Evolutionary conservation across 208 protist genomes (phyloP).

Genomic region (Trypanosoma brucei): DNA sequence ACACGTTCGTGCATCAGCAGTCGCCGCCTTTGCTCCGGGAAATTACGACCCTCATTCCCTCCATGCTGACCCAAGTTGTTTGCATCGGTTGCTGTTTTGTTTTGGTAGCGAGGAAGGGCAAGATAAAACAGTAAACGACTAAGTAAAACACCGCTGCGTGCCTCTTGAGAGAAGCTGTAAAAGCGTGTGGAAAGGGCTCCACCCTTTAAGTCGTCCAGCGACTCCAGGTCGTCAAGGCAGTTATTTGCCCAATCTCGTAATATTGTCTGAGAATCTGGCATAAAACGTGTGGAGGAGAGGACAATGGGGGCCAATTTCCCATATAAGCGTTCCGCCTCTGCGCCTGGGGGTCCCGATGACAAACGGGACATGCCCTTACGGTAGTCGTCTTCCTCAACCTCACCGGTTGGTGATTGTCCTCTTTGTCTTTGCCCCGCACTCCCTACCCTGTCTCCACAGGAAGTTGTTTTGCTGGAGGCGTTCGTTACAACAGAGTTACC

Average conservation of each 20-base stretch:
- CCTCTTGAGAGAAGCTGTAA: constrained; percentile 72
- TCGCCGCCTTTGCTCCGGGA: constrained; percentile 49
- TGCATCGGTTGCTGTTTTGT: constrained; percentile 25
- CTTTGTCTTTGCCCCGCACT: neutral
- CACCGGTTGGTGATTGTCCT: neutral
- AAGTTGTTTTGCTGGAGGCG: neutral
- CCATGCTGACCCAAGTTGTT: neutral
- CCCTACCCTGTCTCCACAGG: neutral
- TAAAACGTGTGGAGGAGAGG: constrained; percentile 46
- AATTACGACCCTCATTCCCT: constrained; percentile 15
- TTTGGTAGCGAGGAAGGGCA: constrained; percentile 76
- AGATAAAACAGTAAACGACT: constrained; percentile 87
- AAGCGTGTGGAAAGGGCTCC: constrained; percentile 66
- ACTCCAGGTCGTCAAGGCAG: constrained; percentile 79
- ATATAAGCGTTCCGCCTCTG: constrained; percentile 76
- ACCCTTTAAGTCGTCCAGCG: constrained; percentile 76
- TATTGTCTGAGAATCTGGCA: constrained; percentile 78
- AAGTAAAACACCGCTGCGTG: constrained; percentile 70
- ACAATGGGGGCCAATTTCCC: constrained; percentile 78
- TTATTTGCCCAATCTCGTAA: constrained; percentile 84
- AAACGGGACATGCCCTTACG: neutral
- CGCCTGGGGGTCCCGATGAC: constrained; percentile 1
- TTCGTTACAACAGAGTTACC: neutral
- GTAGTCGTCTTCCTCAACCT: neutral
- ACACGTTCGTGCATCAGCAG: constrained; percentile 73